Conservation (phyloP, 306 rosid genomes). For the Herpetospermum pedunculosum region DNA sequence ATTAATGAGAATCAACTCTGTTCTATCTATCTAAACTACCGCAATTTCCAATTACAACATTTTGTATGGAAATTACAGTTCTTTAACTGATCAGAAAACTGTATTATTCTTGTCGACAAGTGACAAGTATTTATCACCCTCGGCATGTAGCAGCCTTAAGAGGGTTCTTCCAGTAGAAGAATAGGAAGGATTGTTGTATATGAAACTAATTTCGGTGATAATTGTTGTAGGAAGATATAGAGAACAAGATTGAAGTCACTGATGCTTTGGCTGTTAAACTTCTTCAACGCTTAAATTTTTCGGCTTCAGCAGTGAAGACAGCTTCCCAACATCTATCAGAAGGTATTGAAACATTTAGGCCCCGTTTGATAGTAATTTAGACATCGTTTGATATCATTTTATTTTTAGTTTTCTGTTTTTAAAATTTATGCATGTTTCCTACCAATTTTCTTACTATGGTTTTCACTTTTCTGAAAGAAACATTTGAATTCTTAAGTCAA, state of each 20-base stretch:
- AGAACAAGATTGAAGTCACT: slow-evolving; percentile 65
- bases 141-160: neutral
- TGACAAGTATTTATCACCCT: neutral
- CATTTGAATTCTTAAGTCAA: no score
- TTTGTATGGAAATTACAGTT: neutral
- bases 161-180: slow-evolving; percentile 3
- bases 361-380: no score
- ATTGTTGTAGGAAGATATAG: slow-evolving; percentile 69
- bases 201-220: slow-evolving; percentile 13
- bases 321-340: slow-evolving; percentile 78
- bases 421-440: no score
- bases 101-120: neutral
- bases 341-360: no score
- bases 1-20: neutral
- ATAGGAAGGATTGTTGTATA: neutral
- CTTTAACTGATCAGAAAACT: neutral
- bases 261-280: slow-evolving; percentile 84
- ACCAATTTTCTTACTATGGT: no score
- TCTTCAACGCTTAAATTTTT: slow-evolving; percentile 67
- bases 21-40: neutral
- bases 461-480: no score
- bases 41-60: neutral
- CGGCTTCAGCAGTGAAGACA: slow-evolving; percentile 64
- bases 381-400: no score
- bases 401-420: no score